Evolutionary conservation across 2,329 filamentous ascomycete genomes (phyloP), one percentile per base, ranked within the genome.

Genomic region (Talaromyces sp.): DNA sequence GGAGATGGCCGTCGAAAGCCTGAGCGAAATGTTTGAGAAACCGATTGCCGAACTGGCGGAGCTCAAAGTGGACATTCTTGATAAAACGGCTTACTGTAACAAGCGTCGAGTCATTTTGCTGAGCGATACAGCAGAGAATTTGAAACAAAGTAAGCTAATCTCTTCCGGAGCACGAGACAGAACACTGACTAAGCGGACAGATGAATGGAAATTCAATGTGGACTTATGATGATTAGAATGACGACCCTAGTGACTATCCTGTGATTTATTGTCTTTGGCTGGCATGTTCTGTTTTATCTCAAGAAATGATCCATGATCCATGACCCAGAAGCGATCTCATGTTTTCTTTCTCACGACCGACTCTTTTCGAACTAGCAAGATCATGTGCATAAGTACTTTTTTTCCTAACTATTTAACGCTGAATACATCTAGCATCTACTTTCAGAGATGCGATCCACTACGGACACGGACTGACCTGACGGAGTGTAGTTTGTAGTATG

Each of bases 11-110:
- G 95, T 98, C 0, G 95, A 99, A 81, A 93, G 91, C 65, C 81
- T 99, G 69, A 97, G 92, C n/a, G 93, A 97, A 78, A 97, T 99
- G 92, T 99, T 99, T 70, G 95, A 99, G 84, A 97, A 96, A 82
- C 92, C 93, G 0, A 92, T 94, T n/a, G 82, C 88, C 47, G 93
- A 97, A 72, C 82, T 99, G 19, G 87, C 92, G 3, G 87, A 90
- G 54, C 83, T 97, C 66, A 98, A 97, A 81, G 92, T 97, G 7
- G 94, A 97, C 69, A 99, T 99, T 74, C 91, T 99, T 88, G 94
- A 99, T 78, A 98, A 97, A 84, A 99, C 94, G 3, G 87, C 93
- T 0, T 99, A 99, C 77, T 99, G 96, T 81, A 97, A 91, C 77
- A 94, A 95, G 78, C 86, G 95, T 62, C 86, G 95, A 52, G 85